Percentiles rank a stretch among this genome's conserved stretches.
Conservation (phyloP, 2,329 filamentous ascomycete species). For the Geoglossum cookeanum region DNA sequence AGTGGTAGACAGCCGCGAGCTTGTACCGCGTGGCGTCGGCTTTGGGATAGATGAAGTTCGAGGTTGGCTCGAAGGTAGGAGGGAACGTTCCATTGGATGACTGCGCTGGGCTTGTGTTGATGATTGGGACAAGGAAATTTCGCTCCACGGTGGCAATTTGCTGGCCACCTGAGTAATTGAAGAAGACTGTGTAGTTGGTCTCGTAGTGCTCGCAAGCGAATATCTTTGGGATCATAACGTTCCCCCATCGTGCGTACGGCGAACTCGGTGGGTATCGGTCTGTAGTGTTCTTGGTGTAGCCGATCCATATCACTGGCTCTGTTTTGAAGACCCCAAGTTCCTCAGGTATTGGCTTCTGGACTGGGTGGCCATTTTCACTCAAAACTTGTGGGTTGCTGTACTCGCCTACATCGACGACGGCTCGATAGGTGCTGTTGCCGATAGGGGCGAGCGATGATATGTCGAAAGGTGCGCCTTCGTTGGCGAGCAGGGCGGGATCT, state of each 20-base stretch:
- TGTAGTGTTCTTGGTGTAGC: constrained; percentile 15
- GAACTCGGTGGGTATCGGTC: constrained; percentile 9
- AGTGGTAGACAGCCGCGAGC: constrained; percentile 19
- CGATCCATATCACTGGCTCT: constrained; percentile 24
- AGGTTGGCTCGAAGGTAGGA: constrained; percentile 16
- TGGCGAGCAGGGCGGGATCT: constrained; percentile 14
- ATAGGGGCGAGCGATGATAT: constrained; percentile 18
- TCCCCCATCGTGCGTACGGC: constrained; percentile 14
- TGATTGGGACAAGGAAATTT: constrained; percentile 15
- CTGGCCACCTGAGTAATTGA: constrained; percentile 17
- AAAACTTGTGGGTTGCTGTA: constrained; percentile 17
- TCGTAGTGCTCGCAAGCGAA: constrained; percentile 23
- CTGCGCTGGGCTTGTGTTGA: constrained; percentile 19
- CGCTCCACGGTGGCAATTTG: constrained; percentile 15
- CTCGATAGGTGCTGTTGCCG: constrained; percentile 19
- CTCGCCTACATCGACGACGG: constrained; percentile 17
- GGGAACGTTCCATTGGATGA: constrained; percentile 20
- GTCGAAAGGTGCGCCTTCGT: constrained; percentile 16
- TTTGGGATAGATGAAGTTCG: constrained; percentile 17
- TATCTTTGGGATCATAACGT: constrained; percentile 19
- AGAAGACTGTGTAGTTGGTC: constrained; percentile 18
- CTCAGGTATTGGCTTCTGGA: constrained; percentile 13
- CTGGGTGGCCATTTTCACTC: constrained; percentile 17
- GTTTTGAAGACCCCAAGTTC: constrained; percentile 21
- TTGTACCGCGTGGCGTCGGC: constrained; percentile 16